These are phyloP conservation scores for Fomitopsis serialis DNA, from an alignment of 768 basidiomycete species.

Conservation along the genomic window DNA sequence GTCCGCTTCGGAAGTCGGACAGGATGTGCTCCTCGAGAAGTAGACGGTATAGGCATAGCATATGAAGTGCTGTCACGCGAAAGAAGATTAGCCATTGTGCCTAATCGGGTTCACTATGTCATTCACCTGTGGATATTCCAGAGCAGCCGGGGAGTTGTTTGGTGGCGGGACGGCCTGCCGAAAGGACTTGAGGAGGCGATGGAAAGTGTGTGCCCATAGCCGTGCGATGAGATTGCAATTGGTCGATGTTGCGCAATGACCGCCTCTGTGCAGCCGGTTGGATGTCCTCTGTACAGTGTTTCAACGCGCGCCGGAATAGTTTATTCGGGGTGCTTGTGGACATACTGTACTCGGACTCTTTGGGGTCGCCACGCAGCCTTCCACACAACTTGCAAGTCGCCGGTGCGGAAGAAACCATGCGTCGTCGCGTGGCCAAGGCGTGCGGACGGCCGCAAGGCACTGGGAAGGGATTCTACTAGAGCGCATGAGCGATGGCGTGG, in stretches of 20 bases:
- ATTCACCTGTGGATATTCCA: constrained; percentile 74
- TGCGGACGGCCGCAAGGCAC: too few species aligned
- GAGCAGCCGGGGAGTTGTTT: constrained; percentile 55
- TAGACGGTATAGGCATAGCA: constrained; percentile 96
- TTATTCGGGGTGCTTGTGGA: too few species aligned
- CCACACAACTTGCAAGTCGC: too few species aligned
- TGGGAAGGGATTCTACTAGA: too few species aligned
- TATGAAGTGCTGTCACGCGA: constrained; percentile 58
- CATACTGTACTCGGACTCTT: too few species aligned
- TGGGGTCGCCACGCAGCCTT: too few species aligned
- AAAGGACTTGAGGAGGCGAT: constrained; percentile 85
- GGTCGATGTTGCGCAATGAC: constrained; percentile 75
- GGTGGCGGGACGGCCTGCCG: constrained; percentile 61
- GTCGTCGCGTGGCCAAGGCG: too few species aligned
- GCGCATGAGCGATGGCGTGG: too few species aligned
- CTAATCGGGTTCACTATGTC: neutral
- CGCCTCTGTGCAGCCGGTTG: too few species aligned
- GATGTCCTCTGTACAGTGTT: too few species aligned
- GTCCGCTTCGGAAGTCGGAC: constrained; percentile 64
- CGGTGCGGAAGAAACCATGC: too few species aligned
- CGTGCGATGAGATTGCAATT: constrained; percentile 96
- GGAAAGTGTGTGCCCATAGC: constrained; percentile 88
- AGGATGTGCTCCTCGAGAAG: constrained; percentile 80
- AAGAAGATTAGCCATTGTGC: neutral
- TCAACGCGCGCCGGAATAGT: too few species aligned